Evolutionary conservation across 1,284 basidiomycete genomes (phyloP).

Genomic region (Omphalotus olearius): DNA sequence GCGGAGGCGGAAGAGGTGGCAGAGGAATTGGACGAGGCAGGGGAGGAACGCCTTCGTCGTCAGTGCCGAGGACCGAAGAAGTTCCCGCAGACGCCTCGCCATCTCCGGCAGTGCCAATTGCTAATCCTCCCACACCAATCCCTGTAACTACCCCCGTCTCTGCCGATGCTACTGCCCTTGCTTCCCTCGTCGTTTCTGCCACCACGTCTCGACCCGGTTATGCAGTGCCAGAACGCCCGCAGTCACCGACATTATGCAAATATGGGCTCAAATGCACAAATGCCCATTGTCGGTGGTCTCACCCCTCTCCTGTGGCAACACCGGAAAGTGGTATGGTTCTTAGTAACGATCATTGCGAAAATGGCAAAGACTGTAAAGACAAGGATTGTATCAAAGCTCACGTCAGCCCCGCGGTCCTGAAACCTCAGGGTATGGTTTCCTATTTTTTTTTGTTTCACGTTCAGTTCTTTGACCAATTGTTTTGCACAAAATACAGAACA

Average conservation of each 20-base stretch:
- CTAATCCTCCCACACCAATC: slow-evolving; percentile 13
- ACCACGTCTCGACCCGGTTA: slow-evolving; percentile 39
- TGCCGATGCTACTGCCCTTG: slow-evolving; percentile 20
- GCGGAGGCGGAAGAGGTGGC: slow-evolving; percentile 39
- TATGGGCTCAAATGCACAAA: slow-evolving; percentile 88
- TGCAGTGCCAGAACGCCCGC: slow-evolving; percentile 67
- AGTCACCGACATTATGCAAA: slow-evolving; percentile 87
- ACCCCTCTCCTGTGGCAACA: slow-evolving; percentile 90
- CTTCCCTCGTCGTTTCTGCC: slow-evolving; percentile 23
- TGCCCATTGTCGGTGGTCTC: slow-evolving; percentile 80
- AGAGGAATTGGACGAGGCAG: slow-evolving; percentile 29
- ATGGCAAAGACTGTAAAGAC: slow-evolving; percentile 83
- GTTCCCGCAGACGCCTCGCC: slow-evolving; percentile 21
- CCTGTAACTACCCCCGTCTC: slow-evolving; percentile 28
- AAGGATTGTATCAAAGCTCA: slow-evolving; percentile 88
- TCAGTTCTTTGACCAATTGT: not conserved
- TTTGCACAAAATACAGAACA: slow-evolving; percentile 5
- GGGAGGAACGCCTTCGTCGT: slow-evolving; percentile 24
- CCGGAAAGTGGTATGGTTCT: slow-evolving; percentile 90
- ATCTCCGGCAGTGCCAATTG: slow-evolving; percentile 24
- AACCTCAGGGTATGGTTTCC: slow-evolving; percentile 48
- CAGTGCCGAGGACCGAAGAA: slow-evolving; percentile 19
- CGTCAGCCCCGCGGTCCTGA: slow-evolving; percentile 78
- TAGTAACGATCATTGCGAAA: slow-evolving; percentile 85
- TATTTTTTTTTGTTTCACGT: slow-evolving; percentile 9